These are phyloP conservation scores for Xylariaceae sp. DNA, from an alignment of 2,329 filamentous ascomycete species.

Conservation along the genomic window DNA sequence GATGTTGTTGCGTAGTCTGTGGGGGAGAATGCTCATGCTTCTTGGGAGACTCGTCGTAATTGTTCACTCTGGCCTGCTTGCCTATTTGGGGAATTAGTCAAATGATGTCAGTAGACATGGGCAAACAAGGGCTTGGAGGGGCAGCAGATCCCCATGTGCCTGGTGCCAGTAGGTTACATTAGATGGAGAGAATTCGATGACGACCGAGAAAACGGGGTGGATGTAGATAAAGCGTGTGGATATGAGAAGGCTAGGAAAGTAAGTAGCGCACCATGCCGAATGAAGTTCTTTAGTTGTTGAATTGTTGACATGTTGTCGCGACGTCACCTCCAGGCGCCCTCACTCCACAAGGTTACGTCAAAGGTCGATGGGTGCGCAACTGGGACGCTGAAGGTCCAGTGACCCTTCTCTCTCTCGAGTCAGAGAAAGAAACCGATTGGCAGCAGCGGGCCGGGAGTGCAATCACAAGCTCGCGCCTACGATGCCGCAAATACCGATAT, in stretches of 20 bases:
- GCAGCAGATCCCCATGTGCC: constrained; percentile 18
- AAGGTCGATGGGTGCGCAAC: constrained; percentile 21
- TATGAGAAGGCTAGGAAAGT: constrained; percentile 31
- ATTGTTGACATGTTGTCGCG: constrained; percentile 68
- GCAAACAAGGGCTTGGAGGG: constrained; percentile 20
- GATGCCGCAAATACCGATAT: background rate
- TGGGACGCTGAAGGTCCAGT: constrained; percentile 19
- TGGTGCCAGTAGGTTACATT: constrained; percentile 6
- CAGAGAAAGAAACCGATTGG: background rate
- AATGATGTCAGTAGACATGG: constrained; percentile 43
- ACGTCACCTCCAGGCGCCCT: constrained; percentile 33
- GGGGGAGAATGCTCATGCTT: constrained; percentile 58
- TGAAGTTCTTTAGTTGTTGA: constrained; percentile 97
- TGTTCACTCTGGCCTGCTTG: constrained; percentile 82
- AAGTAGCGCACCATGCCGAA: constrained; percentile 73
- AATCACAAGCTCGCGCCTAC: background rate
- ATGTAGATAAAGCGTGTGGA: constrained; percentile 5
- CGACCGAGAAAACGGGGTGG: constrained; percentile 3
- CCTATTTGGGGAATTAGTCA: constrained; percentile 51
- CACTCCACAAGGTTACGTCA: constrained; percentile 22
- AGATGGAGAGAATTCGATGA: constrained; percentile 1
- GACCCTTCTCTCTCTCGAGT: constrained; percentile 2
- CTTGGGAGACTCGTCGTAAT: constrained; percentile 56
- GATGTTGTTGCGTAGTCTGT: constrained; percentile 57
- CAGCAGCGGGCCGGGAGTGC: background rate